phyloP scores from a whole-genome alignment of 345 rosid species.

The Boechera stricta region DNA sequence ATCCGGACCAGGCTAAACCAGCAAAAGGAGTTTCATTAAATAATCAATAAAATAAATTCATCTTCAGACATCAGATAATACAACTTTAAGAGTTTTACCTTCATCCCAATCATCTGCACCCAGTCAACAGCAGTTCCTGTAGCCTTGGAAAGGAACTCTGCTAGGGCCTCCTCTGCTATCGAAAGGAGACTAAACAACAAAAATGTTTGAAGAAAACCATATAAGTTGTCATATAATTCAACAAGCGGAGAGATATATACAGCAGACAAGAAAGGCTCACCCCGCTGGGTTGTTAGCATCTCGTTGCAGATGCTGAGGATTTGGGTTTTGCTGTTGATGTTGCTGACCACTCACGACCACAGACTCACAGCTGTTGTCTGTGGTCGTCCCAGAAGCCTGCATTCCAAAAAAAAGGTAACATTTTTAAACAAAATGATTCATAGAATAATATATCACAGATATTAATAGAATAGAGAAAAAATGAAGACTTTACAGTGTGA shows the following conservation, averaged over 20 bases:
- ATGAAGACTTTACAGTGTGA: constrained; percentile 40
- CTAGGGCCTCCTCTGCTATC: constrained; percentile 92
- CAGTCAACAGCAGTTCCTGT: constrained; percentile 99
- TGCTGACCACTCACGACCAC: constrained; percentile 99
- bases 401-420: constrained; percentile 1
- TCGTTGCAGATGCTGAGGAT: constrained; percentile 84
- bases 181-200: constrained; percentile 69
- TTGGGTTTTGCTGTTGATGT: constrained; percentile 97
- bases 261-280: constrained; percentile 48
- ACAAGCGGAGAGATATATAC: background rate
- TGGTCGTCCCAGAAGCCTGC: constrained; percentile 91
- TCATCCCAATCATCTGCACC: constrained; percentile 99
- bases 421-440: background rate
- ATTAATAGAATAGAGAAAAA: background rate
- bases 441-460: background rate
- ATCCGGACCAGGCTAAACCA: constrained; percentile 99
- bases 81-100: constrained; percentile 52
- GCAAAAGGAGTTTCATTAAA: constrained; percentile 15
- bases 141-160: constrained; percentile 69
- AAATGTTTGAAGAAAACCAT: background rate
- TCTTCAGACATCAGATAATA: background rate
- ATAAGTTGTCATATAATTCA: background rate
- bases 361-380: constrained; percentile 99
- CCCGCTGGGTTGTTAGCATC: constrained; percentile 99
- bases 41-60: background rate